Conservation (phyloP, 1,284 basidiomycete genomes). For the Cystobasidium pallidum region DNA sequence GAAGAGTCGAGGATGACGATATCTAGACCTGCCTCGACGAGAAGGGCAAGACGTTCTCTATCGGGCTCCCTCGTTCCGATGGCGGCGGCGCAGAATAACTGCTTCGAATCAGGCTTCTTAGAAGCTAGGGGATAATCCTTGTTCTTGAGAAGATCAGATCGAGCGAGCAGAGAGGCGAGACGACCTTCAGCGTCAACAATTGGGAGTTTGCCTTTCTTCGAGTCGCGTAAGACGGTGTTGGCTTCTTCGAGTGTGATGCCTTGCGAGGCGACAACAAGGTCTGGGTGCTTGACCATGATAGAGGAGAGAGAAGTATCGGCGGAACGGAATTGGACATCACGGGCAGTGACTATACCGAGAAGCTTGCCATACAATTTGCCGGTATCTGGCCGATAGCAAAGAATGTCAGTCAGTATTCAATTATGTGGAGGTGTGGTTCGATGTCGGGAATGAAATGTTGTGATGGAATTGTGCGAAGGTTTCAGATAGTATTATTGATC, state of each 20-base stretch:
- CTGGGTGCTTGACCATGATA: slow-evolving; percentile 79
- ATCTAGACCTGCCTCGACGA: slow-evolving; percentile 93
- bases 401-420: neutral
- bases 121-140: slow-evolving; percentile 94
- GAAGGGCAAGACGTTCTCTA: slow-evolving; percentile 77
- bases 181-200: slow-evolving; percentile 76
- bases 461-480: too few species aligned
- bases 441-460: too few species aligned
- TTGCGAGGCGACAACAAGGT: slow-evolving; percentile 76
- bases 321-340: slow-evolving; percentile 92
- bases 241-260: slow-evolving; percentile 90
- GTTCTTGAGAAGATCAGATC: slow-evolving; percentile 97
- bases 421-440: too few species aligned
- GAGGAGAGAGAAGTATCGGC: slow-evolving; percentile 70
- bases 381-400: slow-evolving; percentile 65
- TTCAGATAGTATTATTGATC: slow-evolving; percentile 58
- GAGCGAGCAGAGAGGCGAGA: slow-evolving; percentile 84
- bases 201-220: slow-evolving; percentile 97
- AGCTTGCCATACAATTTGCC: slow-evolving; percentile 87
- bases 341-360: slow-evolving; percentile 92
- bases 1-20: slow-evolving; percentile 95
- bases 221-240: slow-evolving; percentile 91
- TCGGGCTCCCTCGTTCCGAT: slow-evolving; percentile 91
- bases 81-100: slow-evolving; percentile 96
- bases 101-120: slow-evolving; percentile 89